Conservation (phyloP, 139 green algal species). For the Desmodesmus armatus region DNA sequence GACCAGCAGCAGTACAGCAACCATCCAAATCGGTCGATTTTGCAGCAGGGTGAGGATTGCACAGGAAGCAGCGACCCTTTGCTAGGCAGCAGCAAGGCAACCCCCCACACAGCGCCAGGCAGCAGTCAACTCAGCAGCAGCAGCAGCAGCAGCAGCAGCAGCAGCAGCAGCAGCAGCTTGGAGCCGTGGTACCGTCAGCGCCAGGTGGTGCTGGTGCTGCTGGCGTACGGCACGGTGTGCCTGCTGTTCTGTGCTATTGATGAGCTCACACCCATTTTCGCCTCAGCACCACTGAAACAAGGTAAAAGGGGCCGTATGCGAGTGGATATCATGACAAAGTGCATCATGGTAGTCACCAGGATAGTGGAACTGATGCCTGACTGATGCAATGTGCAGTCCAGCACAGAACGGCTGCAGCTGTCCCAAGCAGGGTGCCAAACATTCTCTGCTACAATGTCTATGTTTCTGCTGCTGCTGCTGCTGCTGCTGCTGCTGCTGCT, state of each 20-base stretch:
- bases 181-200: slow-evolving; percentile 55
- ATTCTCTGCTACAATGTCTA: background rate
- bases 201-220: slow-evolving; percentile 55
- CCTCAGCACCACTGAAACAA: slow-evolving; percentile 55
- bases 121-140: background rate
- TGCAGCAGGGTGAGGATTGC: too few species aligned
- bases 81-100: too few species aligned
- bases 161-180: background rate
- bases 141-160: slow-evolving; percentile 3
- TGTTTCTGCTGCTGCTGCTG: background rate
- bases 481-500: background rate
- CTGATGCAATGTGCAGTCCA: background rate
- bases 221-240: slow-evolving; percentile 65
- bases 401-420: background rate
- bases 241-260: slow-evolving; percentile 72
- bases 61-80: too few species aligned
- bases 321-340: background rate
- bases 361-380: too few species aligned
- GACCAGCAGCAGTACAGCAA: too few species aligned
- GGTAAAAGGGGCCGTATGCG: too few species aligned
- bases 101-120: too few species aligned
- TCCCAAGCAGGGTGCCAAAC: background rate
- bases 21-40: too few species aligned
- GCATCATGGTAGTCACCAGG: too few species aligned
- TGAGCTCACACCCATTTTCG: slow-evolving; percentile 79